A percentile compares a stretch with the other conserved stretches of the same genome.
Conservation (phyloP, 331 rosid species). For the Spiraea crenata region DNA sequence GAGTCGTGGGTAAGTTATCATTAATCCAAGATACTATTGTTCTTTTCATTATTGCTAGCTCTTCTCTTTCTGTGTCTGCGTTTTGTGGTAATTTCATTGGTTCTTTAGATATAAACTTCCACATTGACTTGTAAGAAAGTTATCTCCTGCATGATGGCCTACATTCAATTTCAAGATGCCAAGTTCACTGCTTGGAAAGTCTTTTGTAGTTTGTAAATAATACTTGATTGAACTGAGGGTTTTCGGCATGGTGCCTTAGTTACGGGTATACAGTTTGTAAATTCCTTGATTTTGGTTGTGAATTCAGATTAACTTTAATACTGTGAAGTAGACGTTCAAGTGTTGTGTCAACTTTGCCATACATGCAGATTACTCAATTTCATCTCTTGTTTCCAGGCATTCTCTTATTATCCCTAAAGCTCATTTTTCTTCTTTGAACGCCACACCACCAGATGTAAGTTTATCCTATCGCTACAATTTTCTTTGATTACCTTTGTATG, state of each 20-base stretch:
- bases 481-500: background rate
- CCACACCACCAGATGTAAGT: conserved; percentile 93
- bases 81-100: background rate
- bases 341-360: background rate
- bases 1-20: conserved; percentile 97
- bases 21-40: conserved; percentile 40
- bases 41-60: background rate
- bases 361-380: background rate
- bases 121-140: too few relatives aligned
- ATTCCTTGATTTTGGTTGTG: too few relatives aligned
- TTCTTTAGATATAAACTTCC: too few relatives aligned
- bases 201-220: background rate
- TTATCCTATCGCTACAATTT: conserved; percentile 24
- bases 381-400: conserved; percentile 61
- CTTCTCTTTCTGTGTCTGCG: background rate
- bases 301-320: too few relatives aligned
- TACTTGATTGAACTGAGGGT: too few relatives aligned
- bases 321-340: background rate
- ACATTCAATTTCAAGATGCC: too few relatives aligned
- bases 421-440: conserved; percentile 77
- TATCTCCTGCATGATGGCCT: too few relatives aligned
- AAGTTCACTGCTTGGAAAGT: background rate
- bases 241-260: background rate
- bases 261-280: background rate
- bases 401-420: conserved; percentile 90